Conservation (phyloP, 2,329 filamentous ascomycete species). For the Aspergillus sp. region DNA sequence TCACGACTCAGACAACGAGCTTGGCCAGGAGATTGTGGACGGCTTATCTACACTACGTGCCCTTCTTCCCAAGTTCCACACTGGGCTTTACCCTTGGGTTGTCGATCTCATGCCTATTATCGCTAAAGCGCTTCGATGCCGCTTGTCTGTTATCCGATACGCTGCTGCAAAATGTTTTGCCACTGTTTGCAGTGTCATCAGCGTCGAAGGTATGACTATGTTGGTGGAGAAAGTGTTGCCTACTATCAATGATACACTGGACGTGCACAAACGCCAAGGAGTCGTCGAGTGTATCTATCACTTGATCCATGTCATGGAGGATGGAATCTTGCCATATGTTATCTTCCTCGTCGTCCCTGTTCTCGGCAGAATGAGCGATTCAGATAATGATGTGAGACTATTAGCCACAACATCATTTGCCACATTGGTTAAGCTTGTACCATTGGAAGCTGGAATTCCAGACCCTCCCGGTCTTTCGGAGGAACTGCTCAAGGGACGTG, state of each 20-base stretch:
- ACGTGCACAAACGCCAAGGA: slow-evolving; percentile 85
- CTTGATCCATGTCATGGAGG: slow-evolving; percentile 96
- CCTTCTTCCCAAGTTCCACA: slow-evolving; percentile 82
- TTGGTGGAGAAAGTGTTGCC: slow-evolving; percentile 90
- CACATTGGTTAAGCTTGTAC: slow-evolving; percentile 93
- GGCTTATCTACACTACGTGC: slow-evolving; percentile 89
- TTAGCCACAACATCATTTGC: slow-evolving; percentile 96
- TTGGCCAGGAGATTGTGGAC: slow-evolving; percentile 91
- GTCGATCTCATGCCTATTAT: slow-evolving; percentile 79
- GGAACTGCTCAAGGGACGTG: slow-evolving; percentile 80
- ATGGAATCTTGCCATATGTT: slow-evolving; percentile 90
- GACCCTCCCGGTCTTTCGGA: slow-evolving; percentile 91
- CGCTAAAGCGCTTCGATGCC: slow-evolving; percentile 80
- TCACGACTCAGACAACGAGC: slow-evolving; percentile 64
- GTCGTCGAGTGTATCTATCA: slow-evolving; percentile 95
- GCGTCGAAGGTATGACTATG: slow-evolving; percentile 91
- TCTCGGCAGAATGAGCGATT: slow-evolving; percentile 95
- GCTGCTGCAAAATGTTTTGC: slow-evolving; percentile 96
- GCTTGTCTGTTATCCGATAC: slow-evolving; percentile 88
- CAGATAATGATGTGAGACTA: slow-evolving; percentile 88
- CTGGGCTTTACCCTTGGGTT: slow-evolving; percentile 71
- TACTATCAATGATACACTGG: slow-evolving; percentile 83
- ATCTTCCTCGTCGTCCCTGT: slow-evolving; percentile 98
- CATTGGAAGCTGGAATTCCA: slow-evolving; percentile 92
- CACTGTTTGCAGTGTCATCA: slow-evolving; percentile 94